Percentiles rank a stretch among this genome's conserved stretches.
These are phyloP conservation scores for Jacaranda mimosifolia DNA, from an alignment of 257 asterid genomes.

Conservation along the genomic window DNA sequence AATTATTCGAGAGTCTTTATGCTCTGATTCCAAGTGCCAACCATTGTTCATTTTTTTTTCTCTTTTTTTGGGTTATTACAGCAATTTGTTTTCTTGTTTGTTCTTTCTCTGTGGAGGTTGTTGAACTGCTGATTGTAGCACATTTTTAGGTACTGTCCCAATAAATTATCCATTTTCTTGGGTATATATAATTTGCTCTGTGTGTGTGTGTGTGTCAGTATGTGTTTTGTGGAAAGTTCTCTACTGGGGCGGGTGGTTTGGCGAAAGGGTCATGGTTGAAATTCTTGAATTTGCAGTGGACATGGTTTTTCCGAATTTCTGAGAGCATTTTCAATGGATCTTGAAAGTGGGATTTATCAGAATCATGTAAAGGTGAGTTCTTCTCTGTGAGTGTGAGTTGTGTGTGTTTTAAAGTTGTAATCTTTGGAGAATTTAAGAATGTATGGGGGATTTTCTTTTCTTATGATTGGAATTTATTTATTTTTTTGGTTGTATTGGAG, in stretches of 20 bases:
- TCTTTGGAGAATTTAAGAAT: neutral
- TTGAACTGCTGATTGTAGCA: slow-evolving; percentile 37
- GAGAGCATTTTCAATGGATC: slow-evolving; percentile 75
- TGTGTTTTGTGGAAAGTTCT: slow-evolving; percentile 41
- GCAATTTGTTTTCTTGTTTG: slow-evolving; percentile 30
- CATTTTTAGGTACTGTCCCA: slow-evolving; percentile 43
- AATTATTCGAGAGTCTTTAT: slow-evolving; percentile 39
- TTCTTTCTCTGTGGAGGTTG: slow-evolving; percentile 35
- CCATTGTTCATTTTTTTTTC: slow-evolving; percentile 6
- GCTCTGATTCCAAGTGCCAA: slow-evolving; percentile 39
- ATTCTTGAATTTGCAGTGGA: slow-evolving; percentile 48
- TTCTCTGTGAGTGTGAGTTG: slow-evolving; percentile 10
- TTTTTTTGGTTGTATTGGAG: neutral
- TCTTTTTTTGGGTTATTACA: slow-evolving; percentile 7
- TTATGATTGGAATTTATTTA: slow-evolving; percentile 22
- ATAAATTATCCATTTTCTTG: slow-evolving; percentile 36
- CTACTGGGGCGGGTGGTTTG: slow-evolving; percentile 49
- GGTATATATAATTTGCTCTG: neutral
- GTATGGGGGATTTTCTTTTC: neutral
- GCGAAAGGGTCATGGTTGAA: slow-evolving; percentile 43
- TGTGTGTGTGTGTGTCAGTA: slow-evolving; percentile 26
- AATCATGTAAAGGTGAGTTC: slow-evolving; percentile 70
- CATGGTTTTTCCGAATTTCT: slow-evolving; percentile 52
- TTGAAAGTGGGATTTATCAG: slow-evolving; percentile 62
- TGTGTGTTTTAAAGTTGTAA: slow-evolving; percentile 22